Percentiles rank a stretch among this genome's conserved stretches.
Evolutionary conservation across 805 yeast species (phyloP).

Genomic region (Wickerhamomyces alni): DNA sequence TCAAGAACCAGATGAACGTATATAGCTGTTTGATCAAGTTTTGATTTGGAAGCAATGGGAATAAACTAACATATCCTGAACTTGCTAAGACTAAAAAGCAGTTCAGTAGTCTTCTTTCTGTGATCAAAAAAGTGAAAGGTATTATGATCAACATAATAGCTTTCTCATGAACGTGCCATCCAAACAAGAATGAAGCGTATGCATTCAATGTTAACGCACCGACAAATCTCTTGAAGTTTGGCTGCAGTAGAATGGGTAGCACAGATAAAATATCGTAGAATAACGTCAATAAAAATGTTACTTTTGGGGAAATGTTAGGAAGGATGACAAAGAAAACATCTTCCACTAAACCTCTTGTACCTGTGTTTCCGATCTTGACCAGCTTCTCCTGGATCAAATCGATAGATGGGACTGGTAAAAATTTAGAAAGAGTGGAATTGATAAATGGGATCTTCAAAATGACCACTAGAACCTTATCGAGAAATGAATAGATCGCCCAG

Average conservation of each 20-base stretch:
- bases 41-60: conserved; percentile 82
- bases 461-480: conserved; percentile 63
- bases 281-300: conserved; percentile 75
- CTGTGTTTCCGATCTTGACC: conserved; percentile 31
- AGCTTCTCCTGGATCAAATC: conserved; percentile 24
- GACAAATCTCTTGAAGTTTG: conserved; percentile 71
- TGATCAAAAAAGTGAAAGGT: conserved; percentile 74
- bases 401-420: conserved; percentile 27
- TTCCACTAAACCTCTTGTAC: conserved; percentile 87
- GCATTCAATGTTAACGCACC: conserved; percentile 89
- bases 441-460: conserved; percentile 31
- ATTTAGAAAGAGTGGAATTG: conserved; percentile 32
- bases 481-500: conserved; percentile 90
- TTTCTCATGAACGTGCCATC: conserved; percentile 99
- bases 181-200: conserved; percentile 84
- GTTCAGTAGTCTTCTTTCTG: conserved; percentile 64
- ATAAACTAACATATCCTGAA: conserved; percentile 81
- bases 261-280: conserved; percentile 78
- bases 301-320: conserved; percentile 72
- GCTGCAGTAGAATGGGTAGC: conserved; percentile 63
- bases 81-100: conserved; percentile 68
- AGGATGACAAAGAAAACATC: conserved; percentile 78
- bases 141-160: conserved; percentile 86
- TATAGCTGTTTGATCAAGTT: conserved; percentile 69
- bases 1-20: conserved; percentile 80